These are phyloP conservation scores for Fomitopsis schrenkii DNA, from an alignment of 1,284 basidiomycete genomes.

Conservation along the genomic window DNA sequence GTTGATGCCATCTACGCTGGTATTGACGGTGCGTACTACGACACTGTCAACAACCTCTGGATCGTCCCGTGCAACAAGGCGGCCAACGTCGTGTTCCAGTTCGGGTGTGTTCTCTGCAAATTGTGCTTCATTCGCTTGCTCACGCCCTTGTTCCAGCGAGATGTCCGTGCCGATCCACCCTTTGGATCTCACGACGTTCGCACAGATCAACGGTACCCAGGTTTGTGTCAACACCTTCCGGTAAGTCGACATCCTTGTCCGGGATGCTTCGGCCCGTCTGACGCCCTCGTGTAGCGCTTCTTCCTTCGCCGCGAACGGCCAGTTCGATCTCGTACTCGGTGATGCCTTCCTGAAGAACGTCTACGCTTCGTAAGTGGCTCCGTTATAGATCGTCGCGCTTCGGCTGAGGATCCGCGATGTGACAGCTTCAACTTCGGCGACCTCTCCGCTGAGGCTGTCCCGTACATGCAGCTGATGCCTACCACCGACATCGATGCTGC, in stretches of 20 bases:
- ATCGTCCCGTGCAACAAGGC: constrained; percentile 23
- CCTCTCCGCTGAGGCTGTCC: constrained; percentile 23
- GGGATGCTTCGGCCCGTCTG: not conserved
- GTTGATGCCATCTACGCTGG: constrained; percentile 27
- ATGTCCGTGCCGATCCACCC: constrained; percentile 21
- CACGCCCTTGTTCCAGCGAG: constrained; percentile 2
- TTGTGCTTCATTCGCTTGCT: not conserved
- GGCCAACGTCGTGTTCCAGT: constrained; percentile 21
- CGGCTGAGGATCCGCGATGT: not conserved
- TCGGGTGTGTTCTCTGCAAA: constrained; percentile 19
- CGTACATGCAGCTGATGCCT: constrained; percentile 30
- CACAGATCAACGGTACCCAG: constrained; percentile 13
- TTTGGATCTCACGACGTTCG: constrained; percentile 21
- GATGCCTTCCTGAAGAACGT: constrained; percentile 36
- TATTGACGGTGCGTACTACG: constrained; percentile 22
- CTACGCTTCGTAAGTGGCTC: constrained; percentile 32
- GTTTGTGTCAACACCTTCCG: constrained; percentile 22
- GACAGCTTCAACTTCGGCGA: constrained; percentile 40
- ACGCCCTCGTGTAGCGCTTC: constrained; percentile 14
- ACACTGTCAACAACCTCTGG: constrained; percentile 16
- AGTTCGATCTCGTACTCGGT: constrained; percentile 35
- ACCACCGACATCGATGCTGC: constrained; percentile 17
- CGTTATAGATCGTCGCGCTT: not conserved
- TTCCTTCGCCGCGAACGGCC: constrained; percentile 15
- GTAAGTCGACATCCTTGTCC: constrained; percentile 1